These are phyloP conservation scores for Arachis monticola DNA, from an alignment of 331 rosid genomes.

Conservation along the genomic window DNA sequence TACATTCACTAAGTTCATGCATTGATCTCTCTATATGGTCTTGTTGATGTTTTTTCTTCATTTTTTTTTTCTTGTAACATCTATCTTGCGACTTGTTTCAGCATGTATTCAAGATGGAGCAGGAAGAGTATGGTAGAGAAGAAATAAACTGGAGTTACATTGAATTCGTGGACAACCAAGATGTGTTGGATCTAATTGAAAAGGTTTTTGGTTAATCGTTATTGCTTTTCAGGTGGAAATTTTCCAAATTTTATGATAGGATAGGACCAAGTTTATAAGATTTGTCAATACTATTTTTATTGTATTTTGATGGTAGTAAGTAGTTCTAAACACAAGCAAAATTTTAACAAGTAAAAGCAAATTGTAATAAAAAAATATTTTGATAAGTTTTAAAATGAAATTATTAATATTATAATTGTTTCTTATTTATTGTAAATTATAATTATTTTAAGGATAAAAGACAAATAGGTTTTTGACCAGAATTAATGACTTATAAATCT, in stretches of 20 bases:
- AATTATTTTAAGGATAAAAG: too few relatives aligned
- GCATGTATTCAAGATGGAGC: slow-evolving; percentile 99
- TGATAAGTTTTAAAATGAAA: background rate
- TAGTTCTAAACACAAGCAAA: background rate
- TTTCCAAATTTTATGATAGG: slow-evolving; percentile 12
- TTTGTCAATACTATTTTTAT: background rate
- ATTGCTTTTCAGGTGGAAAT: slow-evolving; percentile 25
- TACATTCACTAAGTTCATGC: slow-evolving; percentile 19
- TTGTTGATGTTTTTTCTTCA: slow-evolving; percentile 1
- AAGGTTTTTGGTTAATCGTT: slow-evolving; percentile 59
- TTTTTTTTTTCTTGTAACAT: slow-evolving; percentile 21
- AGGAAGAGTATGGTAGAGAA: slow-evolving; percentile 95
- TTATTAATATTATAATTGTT: background rate
- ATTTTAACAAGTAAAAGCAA: background rate
- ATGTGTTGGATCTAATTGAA: slow-evolving; percentile 95
- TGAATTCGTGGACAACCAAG: slow-evolving; percentile 98
- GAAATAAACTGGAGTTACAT: slow-evolving; percentile 98
- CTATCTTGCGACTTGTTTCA: slow-evolving; percentile 48
- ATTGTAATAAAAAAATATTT: background rate
- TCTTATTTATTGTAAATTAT: too few relatives aligned
- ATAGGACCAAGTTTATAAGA: background rate
- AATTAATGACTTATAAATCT: too few relatives aligned
- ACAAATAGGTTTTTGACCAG: too few relatives aligned
- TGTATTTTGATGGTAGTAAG: background rate
- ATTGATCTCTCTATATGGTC: slow-evolving; percentile 24